Base-by-base conservation (phyloP, 371 early-diverging fungal species). In the Choanephora cucurbitarum region DNA sequence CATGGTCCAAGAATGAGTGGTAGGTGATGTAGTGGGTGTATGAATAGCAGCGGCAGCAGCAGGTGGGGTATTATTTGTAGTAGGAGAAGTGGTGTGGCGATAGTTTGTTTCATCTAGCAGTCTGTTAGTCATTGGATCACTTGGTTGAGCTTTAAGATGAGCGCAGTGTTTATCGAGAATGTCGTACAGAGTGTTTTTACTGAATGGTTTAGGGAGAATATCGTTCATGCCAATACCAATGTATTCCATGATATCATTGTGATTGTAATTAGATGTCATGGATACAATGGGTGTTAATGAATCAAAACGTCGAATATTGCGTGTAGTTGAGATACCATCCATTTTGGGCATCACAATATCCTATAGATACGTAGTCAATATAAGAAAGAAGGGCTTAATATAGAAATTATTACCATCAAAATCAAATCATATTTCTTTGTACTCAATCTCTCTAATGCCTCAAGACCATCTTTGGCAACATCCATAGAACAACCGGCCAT, bases 151-250 rank as follows among this genome's bases (percentile, higher is more conserved):
- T 69, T 77, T 77, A 7, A 84, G 60, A 62, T 85, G 86, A 13
- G 80, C 77, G 40, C 86, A 86, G 54, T 85, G 81, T 44, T 84
- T 84, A 48, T 86, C 85, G 15, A 88, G 62, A 61, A 85, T 77
- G 17, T 66, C 64, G 33, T 80, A 70, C 5, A 86, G 62, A 2
- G 79, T 72, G 41, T 65, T 66, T 44, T 80, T 80, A 21, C 82
- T 78, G 47, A 93, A 89, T 6, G 93, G 93, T 50, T 93, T 93
- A 21, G 89, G 82, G 19, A 93, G 59, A 19, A 91, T 80, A 55
- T 91, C 93, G 53, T 85, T 87, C 91, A 93, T 93, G 14, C 92
- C 92, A 48, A 80, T 85, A 1, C 84, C 83, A 50, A 84, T 74
- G 59, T 91, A 93, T 45, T 79, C 81, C 63, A 82, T 69, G 42